Evolutionary conservation across 2,329 filamentous ascomycete species (phyloP), one percentile per base, ranked within the genome.

Genomic region (Sporothrix brasiliensis): DNA sequence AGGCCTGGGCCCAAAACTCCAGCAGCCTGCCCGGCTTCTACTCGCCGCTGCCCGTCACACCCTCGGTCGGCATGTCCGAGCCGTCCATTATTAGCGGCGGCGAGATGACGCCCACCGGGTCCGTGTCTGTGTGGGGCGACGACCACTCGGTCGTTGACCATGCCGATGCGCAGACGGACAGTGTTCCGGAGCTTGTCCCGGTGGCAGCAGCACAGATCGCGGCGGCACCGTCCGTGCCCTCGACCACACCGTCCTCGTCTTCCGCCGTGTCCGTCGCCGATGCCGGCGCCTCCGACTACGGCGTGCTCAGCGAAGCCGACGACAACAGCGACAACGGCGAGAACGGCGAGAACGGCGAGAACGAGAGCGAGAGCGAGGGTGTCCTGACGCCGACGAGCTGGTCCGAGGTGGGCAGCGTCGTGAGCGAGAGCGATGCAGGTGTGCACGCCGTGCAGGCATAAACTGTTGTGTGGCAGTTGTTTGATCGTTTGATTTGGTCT

Each of bases 401-500:
- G 88, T 88, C 86, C 7, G 88, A 90, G 76, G 83, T 90, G 16
- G 88, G 87, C 71, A 90, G 88, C 73, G 83, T 87, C 14, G 80
- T 89, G 34, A 89, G 87, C 76, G 86, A 88, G 76, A 85, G 79
- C 74, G 85, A 87, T 65, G 77, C 76, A n/a, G 76, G 78, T 27
- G 78, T 30, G 50, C 58, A 47, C n/a, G 58, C 58, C 39, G 10
- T 67, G 61, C 67, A 61, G 27, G 49, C 54, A 39, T 72, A 58
- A 34, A 9, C 9, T 11, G n/a, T 11, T n/a, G 47, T 16, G n/a
- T 13, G n/a, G 47, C 11, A 13, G 53, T 54, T 52, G 27, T 54
- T 30, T 21, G 34, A 14, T 39, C 44, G 21, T 52, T 21, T 69
- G 39, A 3, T 44, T 69, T 49, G 27, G 24, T 19, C 39, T 21